Evolutionary conservation across 2,329 filamentous ascomycete genomes (phyloP).

Genomic region (Acrodontium crateriforme): DNA sequence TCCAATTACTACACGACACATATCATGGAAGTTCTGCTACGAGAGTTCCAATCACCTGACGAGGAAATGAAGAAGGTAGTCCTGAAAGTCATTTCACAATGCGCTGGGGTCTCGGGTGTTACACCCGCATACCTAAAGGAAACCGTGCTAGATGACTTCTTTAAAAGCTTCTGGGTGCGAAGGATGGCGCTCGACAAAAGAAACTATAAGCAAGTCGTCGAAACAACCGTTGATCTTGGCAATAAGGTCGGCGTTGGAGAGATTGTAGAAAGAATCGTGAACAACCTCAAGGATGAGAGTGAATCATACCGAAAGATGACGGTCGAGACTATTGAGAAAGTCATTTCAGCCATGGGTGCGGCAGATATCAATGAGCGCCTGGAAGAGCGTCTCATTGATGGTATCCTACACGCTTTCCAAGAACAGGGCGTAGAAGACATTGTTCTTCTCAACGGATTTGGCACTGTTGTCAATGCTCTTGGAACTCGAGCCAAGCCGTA

Average conservation of each 20-base stretch:
- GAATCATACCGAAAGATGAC: constrained; percentile 99
- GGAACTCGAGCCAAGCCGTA: constrained; percentile 92
- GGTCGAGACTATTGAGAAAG: constrained; percentile 92
- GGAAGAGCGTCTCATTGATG: constrained; percentile 88
- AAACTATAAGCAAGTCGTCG: constrained; percentile 94
- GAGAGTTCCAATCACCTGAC: constrained; percentile 91
- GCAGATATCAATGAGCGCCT: constrained; percentile 86
- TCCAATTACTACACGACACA: constrained; percentile 98
- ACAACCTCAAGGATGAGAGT: constrained; percentile 94
- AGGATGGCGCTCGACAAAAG: constrained; percentile 95
- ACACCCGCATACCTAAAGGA: constrained; percentile 92
- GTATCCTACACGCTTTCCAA: constrained; percentile 91
- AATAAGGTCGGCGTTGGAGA: constrained; percentile 97
- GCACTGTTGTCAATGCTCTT: constrained; percentile 90
- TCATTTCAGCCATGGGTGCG: constrained; percentile 81
- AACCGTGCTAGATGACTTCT: constrained; percentile 88
- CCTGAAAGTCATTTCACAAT: constrained; percentile 91
- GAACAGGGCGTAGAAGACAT: constrained; percentile 95
- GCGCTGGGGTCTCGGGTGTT: constrained; percentile 85
- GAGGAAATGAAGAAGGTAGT: constrained; percentile 99
- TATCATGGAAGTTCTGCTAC: constrained; percentile 95
- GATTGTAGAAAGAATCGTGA: constrained; percentile 84
- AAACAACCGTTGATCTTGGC: constrained; percentile 91
- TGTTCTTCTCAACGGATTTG: constrained; percentile 93
- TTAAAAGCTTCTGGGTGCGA: constrained; percentile 97